phyloP scores from a whole-genome alignment of 768 basidiomycete genomes.

The Nidula microcarpa region DNA sequence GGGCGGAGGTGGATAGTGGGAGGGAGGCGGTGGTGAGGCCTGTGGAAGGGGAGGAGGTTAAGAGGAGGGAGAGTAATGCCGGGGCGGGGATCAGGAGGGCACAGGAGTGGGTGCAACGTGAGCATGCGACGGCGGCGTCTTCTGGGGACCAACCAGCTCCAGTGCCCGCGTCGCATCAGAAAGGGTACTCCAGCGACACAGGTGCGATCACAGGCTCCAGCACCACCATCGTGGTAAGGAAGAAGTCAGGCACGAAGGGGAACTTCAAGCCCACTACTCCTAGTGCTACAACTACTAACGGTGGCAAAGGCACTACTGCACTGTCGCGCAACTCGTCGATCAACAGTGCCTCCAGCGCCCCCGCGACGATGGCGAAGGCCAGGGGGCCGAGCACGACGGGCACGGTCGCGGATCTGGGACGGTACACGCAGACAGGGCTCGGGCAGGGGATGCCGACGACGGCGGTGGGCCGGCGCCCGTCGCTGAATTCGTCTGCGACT shows the following conservation, averaged over 20 bases:
- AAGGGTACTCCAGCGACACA: not conserved
- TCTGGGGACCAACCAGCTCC: not conserved
- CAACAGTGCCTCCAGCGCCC: conserved; percentile 24
- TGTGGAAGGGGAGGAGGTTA: no score
- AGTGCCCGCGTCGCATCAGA: not conserved
- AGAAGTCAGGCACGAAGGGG: not conserved
- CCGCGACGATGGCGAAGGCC: conserved; percentile 7
- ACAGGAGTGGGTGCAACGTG: no score
- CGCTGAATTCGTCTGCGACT: not conserved
- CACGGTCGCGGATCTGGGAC: not conserved
- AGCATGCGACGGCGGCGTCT: no score
- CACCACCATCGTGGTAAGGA: not conserved
- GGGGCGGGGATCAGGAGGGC: no score
- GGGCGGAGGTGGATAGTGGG: no score
- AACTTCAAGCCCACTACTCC: not conserved
- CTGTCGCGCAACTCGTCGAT: conserved; percentile 28
- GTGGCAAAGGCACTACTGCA: not conserved
- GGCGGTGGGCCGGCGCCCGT: not conserved
- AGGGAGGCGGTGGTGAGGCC: not conserved
- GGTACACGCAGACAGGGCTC: not conserved
- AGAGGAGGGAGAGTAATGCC: no score
- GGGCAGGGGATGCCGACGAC: conserved; percentile 13
- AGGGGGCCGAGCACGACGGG: not conserved
- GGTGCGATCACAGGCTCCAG: not conserved
- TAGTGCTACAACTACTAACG: not conserved